These are phyloP conservation scores for Trichothecium sympodiale DNA, from an alignment of 2,329 filamentous ascomycete species.

Conservation along the genomic window DNA sequence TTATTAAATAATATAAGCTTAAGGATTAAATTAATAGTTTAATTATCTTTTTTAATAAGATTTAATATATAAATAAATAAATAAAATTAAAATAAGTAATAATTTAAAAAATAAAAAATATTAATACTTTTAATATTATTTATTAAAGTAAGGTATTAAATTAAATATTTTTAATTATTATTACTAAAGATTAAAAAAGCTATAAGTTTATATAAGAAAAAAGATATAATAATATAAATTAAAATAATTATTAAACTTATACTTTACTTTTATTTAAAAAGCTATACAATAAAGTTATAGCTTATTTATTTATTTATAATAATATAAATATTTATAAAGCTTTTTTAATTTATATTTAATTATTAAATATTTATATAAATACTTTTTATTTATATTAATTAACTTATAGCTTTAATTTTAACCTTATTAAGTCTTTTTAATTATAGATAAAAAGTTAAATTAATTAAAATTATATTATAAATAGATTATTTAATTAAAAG, in stretches of 20 bases:
- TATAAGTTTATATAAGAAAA: too few species aligned
- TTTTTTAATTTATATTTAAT: not conserved
- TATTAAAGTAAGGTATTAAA: not conserved
- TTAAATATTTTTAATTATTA: too few species aligned
- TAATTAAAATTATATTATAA: not conserved
- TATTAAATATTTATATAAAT: not conserved
- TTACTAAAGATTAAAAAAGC: not conserved
- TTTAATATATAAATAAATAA: too few species aligned
- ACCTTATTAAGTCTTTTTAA: not conserved
- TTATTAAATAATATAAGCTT: too few species aligned
- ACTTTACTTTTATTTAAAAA: not conserved
- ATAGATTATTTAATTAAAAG: not conserved
- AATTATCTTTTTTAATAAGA: too few species aligned
- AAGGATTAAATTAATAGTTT: too few species aligned
- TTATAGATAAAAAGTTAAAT: not conserved
- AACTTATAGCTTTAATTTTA: not conserved
- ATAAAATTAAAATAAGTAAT: too few species aligned
- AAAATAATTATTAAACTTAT: not conserved
- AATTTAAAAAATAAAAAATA: too few species aligned
- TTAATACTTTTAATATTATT: too few species aligned
- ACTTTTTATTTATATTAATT: not conserved
- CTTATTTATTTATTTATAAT: not conserved
- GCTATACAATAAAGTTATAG: slow-evolving; percentile 1
- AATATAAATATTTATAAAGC: not conserved
- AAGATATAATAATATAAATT: not conserved